These are phyloP conservation scores for Chlorociboria aeruginascens DNA, from an alignment of 495 filamentous ascomycete genomes.

Conservation along the genomic window DNA sequence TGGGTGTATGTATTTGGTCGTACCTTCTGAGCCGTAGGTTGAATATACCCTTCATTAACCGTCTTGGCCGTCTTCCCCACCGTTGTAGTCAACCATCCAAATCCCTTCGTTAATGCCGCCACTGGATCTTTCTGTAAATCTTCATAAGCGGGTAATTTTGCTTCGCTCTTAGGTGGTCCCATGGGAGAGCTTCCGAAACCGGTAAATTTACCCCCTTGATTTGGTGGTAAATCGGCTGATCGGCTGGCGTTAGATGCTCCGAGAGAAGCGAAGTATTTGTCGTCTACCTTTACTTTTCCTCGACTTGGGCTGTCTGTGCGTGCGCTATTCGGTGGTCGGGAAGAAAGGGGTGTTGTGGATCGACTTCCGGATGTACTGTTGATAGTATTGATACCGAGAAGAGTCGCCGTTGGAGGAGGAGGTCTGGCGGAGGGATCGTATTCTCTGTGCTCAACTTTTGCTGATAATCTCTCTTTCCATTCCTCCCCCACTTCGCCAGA, in stretches of 20 bases:
- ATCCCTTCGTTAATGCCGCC: constrained; percentile 77
- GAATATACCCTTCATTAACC: constrained; percentile 78
- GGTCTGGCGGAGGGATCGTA: constrained; percentile 56
- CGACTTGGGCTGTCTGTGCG: constrained; percentile 17
- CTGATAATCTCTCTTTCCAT: constrained; percentile 81
- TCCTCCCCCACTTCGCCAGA: constrained; percentile 82
- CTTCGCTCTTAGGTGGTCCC: constrained; percentile 25
- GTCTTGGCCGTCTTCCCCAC: constrained; percentile 82
- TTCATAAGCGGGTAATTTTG: constrained; percentile 49
- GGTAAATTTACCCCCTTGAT: constrained; percentile 80
- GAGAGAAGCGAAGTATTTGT: constrained; percentile 79
- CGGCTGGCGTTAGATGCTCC: constrained; percentile 71
- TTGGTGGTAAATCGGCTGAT: constrained; percentile 61
- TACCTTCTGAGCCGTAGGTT: constrained; percentile 71
- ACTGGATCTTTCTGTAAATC: constrained; percentile 88
- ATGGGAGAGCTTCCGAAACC: constrained; percentile 55
- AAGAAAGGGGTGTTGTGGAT: constrained; percentile 14
- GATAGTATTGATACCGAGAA: constrained; percentile 4
- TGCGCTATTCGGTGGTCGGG: background rate
- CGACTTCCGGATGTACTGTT: constrained; percentile 6
- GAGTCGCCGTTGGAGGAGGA: constrained; percentile 9
- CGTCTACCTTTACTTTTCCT: constrained; percentile 50
- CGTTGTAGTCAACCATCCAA: constrained; percentile 83
- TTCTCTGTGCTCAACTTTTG: constrained; percentile 73
- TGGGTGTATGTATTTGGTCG: constrained; percentile 16